Percentiles rank a stretch among this genome's conserved stretches.
Conservation (phyloP, 2,329 filamentous ascomycete species). For the Penicillium brasilianum region DNA sequence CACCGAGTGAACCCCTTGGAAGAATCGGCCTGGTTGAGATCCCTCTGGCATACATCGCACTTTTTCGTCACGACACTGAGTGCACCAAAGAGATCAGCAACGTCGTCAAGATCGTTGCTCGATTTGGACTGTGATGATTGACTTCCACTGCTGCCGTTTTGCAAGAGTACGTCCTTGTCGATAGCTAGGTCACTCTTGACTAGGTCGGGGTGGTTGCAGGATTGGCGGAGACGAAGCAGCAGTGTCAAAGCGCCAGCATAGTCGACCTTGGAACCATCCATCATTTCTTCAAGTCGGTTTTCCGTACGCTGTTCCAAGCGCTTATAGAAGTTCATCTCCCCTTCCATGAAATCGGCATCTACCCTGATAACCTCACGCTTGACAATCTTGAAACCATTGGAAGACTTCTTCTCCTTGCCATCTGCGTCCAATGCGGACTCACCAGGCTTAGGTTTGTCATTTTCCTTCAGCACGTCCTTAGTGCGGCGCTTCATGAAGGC, state of each 20-base stretch:
- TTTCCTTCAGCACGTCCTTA: conserved; percentile 92
- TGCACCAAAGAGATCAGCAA: conserved; percentile 84
- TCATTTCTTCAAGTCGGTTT: conserved; percentile 84
- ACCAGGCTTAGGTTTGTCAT: conserved; percentile 78
- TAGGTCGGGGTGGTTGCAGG: conserved; percentile 91
- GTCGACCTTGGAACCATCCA: conserved; percentile 77
- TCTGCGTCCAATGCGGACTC: conserved; percentile 56
- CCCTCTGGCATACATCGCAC: conserved; percentile 81
- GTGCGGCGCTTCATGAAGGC: conserved; percentile 99
- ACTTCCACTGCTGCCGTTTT: conserved; percentile 59
- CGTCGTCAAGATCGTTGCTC: conserved; percentile 73
- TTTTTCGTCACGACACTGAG: conserved; percentile 77
- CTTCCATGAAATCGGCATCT: conserved; percentile 74
- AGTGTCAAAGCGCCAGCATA: conserved; percentile 94
- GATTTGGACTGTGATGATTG: conserved; percentile 57
- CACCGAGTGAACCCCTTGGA: conserved; percentile 65
- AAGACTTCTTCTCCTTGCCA: conserved; percentile 54
- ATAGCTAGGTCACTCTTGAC: conserved; percentile 83
- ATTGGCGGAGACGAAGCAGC: conserved; percentile 86
- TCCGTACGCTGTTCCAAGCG: conserved; percentile 83
- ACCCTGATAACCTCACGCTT: conserved; percentile 86
- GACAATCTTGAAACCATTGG: conserved; percentile 83
- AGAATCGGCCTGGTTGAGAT: conserved; percentile 64
- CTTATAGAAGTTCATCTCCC: conserved; percentile 85
- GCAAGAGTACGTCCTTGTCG: conserved; percentile 82